These are phyloP conservation scores for Neoboletus magnificus DNA, from an alignment of 768 basidiomycete genomes.

Conservation along the genomic window DNA sequence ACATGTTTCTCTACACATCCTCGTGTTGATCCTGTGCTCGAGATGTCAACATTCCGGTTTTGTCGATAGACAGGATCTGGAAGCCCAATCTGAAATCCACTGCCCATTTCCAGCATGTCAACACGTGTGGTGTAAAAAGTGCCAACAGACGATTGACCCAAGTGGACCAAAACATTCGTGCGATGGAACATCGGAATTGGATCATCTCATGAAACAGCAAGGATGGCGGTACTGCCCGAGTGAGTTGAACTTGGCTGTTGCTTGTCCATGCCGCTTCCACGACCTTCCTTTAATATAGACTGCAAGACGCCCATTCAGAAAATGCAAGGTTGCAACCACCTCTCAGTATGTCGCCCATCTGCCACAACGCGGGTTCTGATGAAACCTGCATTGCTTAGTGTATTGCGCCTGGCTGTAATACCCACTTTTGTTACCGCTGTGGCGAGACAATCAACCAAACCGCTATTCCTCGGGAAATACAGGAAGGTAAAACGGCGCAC, in stretches of 20 bases:
- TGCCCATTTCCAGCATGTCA: slow-evolving; percentile 51
- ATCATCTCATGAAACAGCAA: slow-evolving; percentile 44
- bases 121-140: slow-evolving; percentile 58
- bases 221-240: slow-evolving; percentile 69
- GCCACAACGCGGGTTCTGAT: neutral
- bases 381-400: slow-evolving; percentile 43
- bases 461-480: slow-evolving; percentile 32
- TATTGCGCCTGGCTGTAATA: slow-evolving; percentile 54
- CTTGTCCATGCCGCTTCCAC: neutral
- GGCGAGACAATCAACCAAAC: slow-evolving; percentile 44
- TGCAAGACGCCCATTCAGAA: slow-evolving; percentile 53
- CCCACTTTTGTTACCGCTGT: slow-evolving; percentile 54
- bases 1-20: neutral
- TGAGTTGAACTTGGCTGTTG: slow-evolving; percentile 13
- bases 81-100: slow-evolving; percentile 36
- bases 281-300: slow-evolving; percentile 22
- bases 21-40: neutral
- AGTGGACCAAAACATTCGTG: slow-evolving; percentile 50
- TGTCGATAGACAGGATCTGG: slow-evolving; percentile 49
- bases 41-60: slow-evolving; percentile 53
- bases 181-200: slow-evolving; percentile 53
- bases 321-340: slow-evolving; percentile 52
- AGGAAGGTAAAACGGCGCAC: slow-evolving; percentile 31
- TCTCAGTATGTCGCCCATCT: slow-evolving; percentile 42
- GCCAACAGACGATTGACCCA: slow-evolving; percentile 40